Conservation (phyloP, 805 yeast species). For the Saccharomycopsis vini region DNA sequence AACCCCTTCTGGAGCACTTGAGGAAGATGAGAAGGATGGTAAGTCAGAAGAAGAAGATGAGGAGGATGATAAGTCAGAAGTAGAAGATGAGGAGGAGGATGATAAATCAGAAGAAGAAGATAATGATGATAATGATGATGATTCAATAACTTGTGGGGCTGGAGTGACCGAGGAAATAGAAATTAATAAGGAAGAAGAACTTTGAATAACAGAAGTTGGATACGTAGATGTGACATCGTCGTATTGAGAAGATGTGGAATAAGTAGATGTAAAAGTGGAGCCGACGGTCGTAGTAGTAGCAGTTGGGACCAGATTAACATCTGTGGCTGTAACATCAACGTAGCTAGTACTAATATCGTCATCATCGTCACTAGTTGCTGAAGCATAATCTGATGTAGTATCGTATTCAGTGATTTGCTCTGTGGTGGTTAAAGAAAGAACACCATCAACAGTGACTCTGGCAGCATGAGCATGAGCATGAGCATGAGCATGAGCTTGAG, state of each 20-base stretch:
- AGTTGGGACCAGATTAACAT: slow-evolving; percentile 20
- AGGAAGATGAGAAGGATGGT: slow-evolving; percentile 18
- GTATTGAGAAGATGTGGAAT: too few species aligned
- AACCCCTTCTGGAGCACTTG: slow-evolving; percentile 13
- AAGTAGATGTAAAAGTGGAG: slow-evolving; percentile 12
- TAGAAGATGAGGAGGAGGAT: background rate
- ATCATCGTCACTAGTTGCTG: slow-evolving; percentile 1
- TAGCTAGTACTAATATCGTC: slow-evolving; percentile 23
- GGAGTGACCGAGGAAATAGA: too few species aligned
- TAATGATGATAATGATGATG: background rate
- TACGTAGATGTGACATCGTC: too few species aligned
- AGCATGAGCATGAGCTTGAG: slow-evolving; percentile 24
- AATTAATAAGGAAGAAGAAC: too few species aligned
- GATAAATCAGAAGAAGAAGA: background rate
- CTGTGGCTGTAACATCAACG: slow-evolving; percentile 27
- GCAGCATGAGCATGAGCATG: slow-evolving; percentile 25
- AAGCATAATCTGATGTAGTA: slow-evolving; percentile 4
- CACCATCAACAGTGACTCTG: slow-evolving; percentile 16
- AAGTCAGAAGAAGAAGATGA: slow-evolving; percentile 2
- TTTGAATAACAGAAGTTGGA: too few species aligned
- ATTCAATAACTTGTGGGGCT: too few species aligned
- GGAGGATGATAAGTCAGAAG: slow-evolving; percentile 1
- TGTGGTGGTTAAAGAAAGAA: slow-evolving; percentile 23
- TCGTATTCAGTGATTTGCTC: slow-evolving; percentile 26
- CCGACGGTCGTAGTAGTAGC: slow-evolving; percentile 19